Base-by-base conservation (phyloP, 129 eudicot species). In the Sambucus nigra region DNA sequence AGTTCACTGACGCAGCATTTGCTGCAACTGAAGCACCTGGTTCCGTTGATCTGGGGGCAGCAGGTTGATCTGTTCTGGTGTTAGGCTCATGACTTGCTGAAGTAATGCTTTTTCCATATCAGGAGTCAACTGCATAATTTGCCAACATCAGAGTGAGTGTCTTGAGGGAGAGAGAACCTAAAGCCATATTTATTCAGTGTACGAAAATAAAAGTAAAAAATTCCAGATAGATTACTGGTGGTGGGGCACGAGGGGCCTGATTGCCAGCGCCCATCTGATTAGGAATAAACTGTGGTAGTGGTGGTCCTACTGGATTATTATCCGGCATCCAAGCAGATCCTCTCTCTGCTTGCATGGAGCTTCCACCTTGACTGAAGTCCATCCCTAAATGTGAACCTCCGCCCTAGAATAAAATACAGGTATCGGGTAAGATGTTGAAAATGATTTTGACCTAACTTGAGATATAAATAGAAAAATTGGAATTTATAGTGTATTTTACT, bases 21-120 rank as follows among this genome's bases (percentile, higher is more conserved):
- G 94, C 76, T 84, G 97, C 56, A 88, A 73, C 76, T 88, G 92
- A 65, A 83, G 81, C 33, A 88, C 80, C 77, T 84, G 94, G 64
- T 67, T 84, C 76, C 94, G 80, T 53, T 88, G 97, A 10, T 88
- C 97, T 0, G 85, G 80, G 11, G 94, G 94, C 18, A 88, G 72
- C 45, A 64, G 68, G 60, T 80, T 84, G 48, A 88, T 84, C 75
- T 80, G 92, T 41, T 88, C 97, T 7, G 82, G 92, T 19, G 97
- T 80, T 28, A 88, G 92, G 65, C 75, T 77, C 94, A 84, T 83
- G 26, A 88, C 97, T 60, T 88, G 94, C 70, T 84, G 92, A 58
- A 88, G 78, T 46, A 88, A 55, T 4, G 80, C 82, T 65, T 76
- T 63, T 42, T 88, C 94, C 85, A 80, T 63, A 65, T 80, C 94